Base-by-base conservation (phyloP, 495 filamentous ascomycete genomes). In the Aspergillus baeticus region DNA sequence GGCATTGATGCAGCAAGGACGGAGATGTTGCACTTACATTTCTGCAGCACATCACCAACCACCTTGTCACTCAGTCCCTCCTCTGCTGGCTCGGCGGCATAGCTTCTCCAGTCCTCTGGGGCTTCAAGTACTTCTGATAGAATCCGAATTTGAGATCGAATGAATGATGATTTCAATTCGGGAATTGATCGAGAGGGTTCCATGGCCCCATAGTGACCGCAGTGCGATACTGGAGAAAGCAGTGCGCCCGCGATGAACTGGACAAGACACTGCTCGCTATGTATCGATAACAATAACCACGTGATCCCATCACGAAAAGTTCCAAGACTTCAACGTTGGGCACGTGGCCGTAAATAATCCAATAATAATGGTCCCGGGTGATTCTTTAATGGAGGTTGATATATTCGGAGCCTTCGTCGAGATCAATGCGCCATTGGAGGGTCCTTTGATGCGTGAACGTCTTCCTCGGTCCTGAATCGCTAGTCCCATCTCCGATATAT, bases 141-240 rank as follows among this genome's bases (percentile, higher is more conserved):
- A 43, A 84, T 78, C 10, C 84, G 83, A 18, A 86, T 79, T 61
- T 90, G 87, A 21, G 75, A 65, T 42, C 79, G 67, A 22, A 90
- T 77, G 61, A 89, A 90, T 59, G 75, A 66, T 14, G 84, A 81
- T 63, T 90, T 90, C 56, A 86, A 68, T 54, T 82, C 75, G 48
- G 83, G 72, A 54, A 89, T 78, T 18, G 85, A 80, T 46, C 70
- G 67, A 54, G 68, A 63, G 45, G 70, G 69, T 50, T 77, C 67
- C 77, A 81, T 82, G 23, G 54, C 61, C 53, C 54, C 60, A 64
- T 65, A 41, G 44, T 52, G 65, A 58, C 57, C 42, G 39, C 38
- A 39, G 45, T 56, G 47, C 14, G 36, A 22, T 41, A 18, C 36
- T 54, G 15, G 31, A 26, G 52, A 38, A 26, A n/a, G n/a, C n/a